phyloP scores from a whole-genome alignment of 1,139 yeast species.

The Debaryomyces fabryi region DNA sequence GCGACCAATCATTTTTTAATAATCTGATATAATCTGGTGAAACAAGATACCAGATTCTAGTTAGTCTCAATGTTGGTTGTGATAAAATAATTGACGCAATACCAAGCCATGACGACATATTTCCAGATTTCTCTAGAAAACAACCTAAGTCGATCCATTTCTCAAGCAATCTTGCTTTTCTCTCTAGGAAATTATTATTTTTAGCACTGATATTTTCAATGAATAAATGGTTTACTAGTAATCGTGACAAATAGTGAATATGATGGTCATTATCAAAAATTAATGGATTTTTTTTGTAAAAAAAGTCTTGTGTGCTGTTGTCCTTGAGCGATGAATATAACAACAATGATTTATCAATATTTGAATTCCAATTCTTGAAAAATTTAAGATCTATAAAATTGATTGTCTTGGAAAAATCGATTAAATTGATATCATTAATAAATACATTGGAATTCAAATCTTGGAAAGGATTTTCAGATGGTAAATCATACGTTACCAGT shows the following conservation, averaged over 20 bases:
- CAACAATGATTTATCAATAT: conserved; percentile 49
- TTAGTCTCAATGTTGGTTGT: conserved; percentile 74
- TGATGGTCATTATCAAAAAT: conserved; percentile 69
- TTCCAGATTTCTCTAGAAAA: conserved; percentile 76
- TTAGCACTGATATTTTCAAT: conserved; percentile 35
- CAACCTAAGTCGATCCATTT: conserved; percentile 91
- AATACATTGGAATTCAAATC: conserved; percentile 42
- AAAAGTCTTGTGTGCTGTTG: conserved; percentile 25
- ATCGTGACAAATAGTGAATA: conserved; percentile 75
- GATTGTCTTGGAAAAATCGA: conserved; percentile 56
- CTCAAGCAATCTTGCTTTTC: conserved; percentile 68
- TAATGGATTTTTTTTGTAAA: conserved; percentile 48
- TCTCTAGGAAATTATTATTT: conserved; percentile 31
- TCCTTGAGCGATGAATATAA: conserved; percentile 32
- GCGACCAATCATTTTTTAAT: conserved; percentile 88
- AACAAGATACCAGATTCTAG: conserved; percentile 76
- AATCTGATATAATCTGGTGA: conserved; percentile 61
- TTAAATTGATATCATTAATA: conserved; percentile 45
- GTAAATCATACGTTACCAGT: conserved; percentile 26
- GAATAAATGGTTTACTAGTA: conserved; percentile 73
- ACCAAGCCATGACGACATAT: conserved; percentile 95
- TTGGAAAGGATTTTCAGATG: conserved; percentile 29
- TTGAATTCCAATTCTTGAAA: conserved; percentile 73
- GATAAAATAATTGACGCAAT: conserved; percentile 84
- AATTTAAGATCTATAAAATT: conserved; percentile 60